These are phyloP conservation scores for Leccinum huronense DNA, from an alignment of 1,284 basidiomycete genomes.

Conservation along the genomic window DNA sequence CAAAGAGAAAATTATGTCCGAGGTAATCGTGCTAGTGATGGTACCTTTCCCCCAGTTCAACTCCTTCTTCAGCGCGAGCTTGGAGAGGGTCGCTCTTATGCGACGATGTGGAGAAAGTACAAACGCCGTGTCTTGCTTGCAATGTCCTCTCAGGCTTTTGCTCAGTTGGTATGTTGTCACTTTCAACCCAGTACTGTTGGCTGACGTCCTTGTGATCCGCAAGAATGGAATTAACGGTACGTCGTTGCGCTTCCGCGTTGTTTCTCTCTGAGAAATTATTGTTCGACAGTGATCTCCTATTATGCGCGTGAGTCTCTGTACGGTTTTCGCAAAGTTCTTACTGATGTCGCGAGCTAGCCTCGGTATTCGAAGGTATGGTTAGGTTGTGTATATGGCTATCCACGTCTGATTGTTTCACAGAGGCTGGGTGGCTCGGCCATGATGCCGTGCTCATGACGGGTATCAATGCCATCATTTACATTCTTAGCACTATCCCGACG, in stretches of 20 bases:
- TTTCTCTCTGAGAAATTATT: constrained; percentile 13
- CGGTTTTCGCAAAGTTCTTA: constrained; percentile 8
- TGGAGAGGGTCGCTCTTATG: constrained; percentile 82
- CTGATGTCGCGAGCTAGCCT: constrained; percentile 43
- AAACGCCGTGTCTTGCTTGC: constrained; percentile 89
- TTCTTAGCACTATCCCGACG: constrained; percentile 81
- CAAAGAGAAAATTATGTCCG: constrained; percentile 80
- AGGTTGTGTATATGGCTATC: background rate
- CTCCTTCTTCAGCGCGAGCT: constrained; percentile 52
- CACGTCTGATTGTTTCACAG: constrained; percentile 42
- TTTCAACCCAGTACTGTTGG: background rate
- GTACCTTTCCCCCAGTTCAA: constrained; percentile 1
- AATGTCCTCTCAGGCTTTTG: constrained; percentile 97
- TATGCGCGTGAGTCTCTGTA: constrained; percentile 73
- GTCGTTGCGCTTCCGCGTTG: constrained; percentile 18
- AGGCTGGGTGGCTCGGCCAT: constrained; percentile 97
- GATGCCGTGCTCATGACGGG: constrained; percentile 98
- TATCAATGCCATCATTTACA: constrained; percentile 87
- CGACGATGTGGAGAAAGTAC: constrained; percentile 85
- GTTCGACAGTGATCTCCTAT: constrained; percentile 79
- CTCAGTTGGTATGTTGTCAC: constrained; percentile 67
- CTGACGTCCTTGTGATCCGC: constrained; percentile 16
- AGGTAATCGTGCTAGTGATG: constrained; percentile 49
- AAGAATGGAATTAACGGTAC: constrained; percentile 89
- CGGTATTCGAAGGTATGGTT: constrained; percentile 76